phyloP scores from a whole-genome alignment of 2,329 filamentous ascomycete genomes.

The Hymenoscyphus fraxineus region DNA sequence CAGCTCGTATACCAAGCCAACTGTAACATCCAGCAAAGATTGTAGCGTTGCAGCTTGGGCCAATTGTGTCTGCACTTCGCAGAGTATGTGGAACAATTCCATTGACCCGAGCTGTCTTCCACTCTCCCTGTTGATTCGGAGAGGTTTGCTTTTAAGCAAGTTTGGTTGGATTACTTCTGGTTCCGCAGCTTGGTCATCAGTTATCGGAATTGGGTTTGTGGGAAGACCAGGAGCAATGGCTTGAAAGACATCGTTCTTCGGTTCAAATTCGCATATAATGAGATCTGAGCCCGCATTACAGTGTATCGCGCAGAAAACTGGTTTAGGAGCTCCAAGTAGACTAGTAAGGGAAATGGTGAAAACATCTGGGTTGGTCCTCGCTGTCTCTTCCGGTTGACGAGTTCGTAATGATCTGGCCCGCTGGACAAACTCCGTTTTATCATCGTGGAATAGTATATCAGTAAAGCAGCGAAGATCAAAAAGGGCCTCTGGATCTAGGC shows the following conservation, averaged over 20 bases:
- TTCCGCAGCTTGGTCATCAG: constrained; percentile 15
- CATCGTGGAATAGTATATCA: constrained; percentile 20
- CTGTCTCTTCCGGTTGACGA: constrained; percentile 1
- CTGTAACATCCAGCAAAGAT: constrained; percentile 21
- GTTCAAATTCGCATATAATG: constrained; percentile 27
- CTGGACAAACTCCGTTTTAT: constrained; percentile 21
- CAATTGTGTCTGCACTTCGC: constrained; percentile 23
- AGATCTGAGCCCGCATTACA: constrained; percentile 16
- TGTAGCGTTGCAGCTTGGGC: constrained; percentile 15
- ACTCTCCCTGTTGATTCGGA: constrained; percentile 20
- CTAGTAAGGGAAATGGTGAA: constrained; percentile 23
- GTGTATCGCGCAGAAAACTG: constrained; percentile 25
- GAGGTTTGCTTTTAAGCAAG: constrained; percentile 17
- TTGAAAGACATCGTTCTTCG: constrained; percentile 20
- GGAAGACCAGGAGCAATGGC: constrained; percentile 15
- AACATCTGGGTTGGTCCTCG: constrained; percentile 21
- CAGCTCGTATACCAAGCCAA: constrained; percentile 25
- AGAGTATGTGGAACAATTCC: constrained; percentile 26
- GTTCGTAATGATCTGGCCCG: constrained; percentile 14
- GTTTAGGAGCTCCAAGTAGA: constrained; percentile 15
- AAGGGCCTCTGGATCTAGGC: constrained; percentile 19
- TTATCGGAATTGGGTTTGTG: constrained; percentile 12
- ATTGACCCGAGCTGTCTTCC: constrained; percentile 20
- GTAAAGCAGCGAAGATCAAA: constrained; percentile 25
- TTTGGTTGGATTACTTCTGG: constrained; percentile 17